Conservation (phyloP, 2,329 filamentous ascomycete genomes). For the Ceratocystis eucalypticola region DNA sequence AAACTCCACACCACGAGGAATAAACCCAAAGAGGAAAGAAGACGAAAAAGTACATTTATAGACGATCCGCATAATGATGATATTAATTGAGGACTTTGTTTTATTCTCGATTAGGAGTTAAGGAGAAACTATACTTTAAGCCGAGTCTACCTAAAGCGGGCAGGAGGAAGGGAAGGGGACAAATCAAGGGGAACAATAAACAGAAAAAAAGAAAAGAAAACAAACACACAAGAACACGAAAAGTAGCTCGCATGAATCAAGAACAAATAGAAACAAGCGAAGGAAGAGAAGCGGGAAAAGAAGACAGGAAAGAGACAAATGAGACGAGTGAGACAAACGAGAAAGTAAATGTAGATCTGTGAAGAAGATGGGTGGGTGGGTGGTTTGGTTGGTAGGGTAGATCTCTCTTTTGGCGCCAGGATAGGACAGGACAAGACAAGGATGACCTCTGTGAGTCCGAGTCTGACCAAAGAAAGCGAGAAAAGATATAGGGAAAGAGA, state of each 20-base stretch:
- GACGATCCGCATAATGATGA: background rate
- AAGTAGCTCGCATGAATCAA: background rate
- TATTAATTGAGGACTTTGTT: too few species aligned
- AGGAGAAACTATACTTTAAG: too few species aligned
- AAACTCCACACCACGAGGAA: too few species aligned
- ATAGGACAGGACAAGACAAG: background rate
- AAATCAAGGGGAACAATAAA: background rate
- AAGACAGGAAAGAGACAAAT: background rate
- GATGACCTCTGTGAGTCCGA: background rate
- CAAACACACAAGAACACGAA: constrained; percentile 1
- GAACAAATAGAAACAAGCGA: constrained; percentile 7
- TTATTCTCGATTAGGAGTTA: too few species aligned
- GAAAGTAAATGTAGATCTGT: too few species aligned
- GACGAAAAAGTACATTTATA: background rate
- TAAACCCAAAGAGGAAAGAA: background rate
- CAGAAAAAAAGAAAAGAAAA: background rate
- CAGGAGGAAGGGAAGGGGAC: too few species aligned
- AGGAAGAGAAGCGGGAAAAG: constrained; percentile 4
- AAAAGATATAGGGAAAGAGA: background rate
- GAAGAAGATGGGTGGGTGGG: too few species aligned
- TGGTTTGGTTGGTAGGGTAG: too few species aligned
- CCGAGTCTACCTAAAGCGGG: too few species aligned
- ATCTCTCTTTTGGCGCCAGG: too few species aligned
- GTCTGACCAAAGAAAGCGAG: background rate
- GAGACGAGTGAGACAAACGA: too few species aligned